Base-by-base conservation (phyloP, 371 early-diverging fungal species). In the Mucor saturninus region DNA sequence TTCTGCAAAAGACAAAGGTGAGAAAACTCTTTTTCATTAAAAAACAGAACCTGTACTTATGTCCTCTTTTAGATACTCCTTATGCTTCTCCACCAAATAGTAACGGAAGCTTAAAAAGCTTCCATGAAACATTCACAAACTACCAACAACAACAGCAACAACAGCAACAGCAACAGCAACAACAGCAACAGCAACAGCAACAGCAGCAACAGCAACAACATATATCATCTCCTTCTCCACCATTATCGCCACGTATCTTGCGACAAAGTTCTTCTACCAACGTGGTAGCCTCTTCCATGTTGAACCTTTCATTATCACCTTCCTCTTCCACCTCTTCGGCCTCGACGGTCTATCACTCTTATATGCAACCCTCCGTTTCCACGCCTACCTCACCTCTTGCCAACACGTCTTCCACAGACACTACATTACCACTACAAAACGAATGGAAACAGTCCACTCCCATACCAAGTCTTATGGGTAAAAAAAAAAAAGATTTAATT, bases 401-500 rank as follows among this genome's bases (percentile, higher is more conserved):
- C 32, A 35, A 29, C 30, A 8, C 10, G 2, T 26, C 48, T 3
- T 15, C 29, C 14, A 11, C 15, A 21, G 49, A 35, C 46, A 54
- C 7, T 45, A 13, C 29, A 29, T 35, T 32, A n/a, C 15, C 5
- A 5, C 58, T 37, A 14, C 21, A 8, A 1, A 62, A 45, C 39
- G 67, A 67, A 60, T 70, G 71, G 71, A 62, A 49, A 28, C 69
- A 69, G 13, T 32, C 66, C 10, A 49, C 62, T 15, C 71, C 71
- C 15, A 66, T 70, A 51, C 71, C 71, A 21, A 70, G 71, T 37
- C 52, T 70, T 42, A 66, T 70, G 66, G 71, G 71, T 70, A 65
- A 65, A 11, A n/a, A 21, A 13, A 21, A 8, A 28, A 1, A 21
- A 21, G 21, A 53, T 35, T 38, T 21, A 49, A 40, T 3, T 5